phyloP scores from a whole-genome alignment of 352 stramenopile species.

The Phytophthora sp. region DNA sequence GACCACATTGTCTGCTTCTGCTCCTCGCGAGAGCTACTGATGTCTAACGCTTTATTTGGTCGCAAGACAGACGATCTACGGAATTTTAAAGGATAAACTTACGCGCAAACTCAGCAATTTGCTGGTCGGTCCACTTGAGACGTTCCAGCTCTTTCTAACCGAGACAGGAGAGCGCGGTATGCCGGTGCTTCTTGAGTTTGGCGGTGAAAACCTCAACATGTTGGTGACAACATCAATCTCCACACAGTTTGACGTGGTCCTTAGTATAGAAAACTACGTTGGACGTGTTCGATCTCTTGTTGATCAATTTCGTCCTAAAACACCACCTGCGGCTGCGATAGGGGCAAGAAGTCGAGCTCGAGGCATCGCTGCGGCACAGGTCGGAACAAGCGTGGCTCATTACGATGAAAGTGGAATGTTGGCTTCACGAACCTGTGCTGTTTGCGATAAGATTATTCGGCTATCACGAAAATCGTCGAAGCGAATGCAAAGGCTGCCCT shows the following conservation, averaged over 20 bases:
- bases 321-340: constrained; percentile 16
- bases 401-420: constrained; percentile 68
- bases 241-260: constrained; percentile 48
- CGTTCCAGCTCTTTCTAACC: constrained; percentile 47
- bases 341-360: background rate
- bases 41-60: background rate
- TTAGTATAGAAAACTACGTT: constrained; percentile 69
- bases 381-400: constrained; percentile 45
- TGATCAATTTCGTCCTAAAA: constrained; percentile 53
- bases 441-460: constrained; percentile 60
- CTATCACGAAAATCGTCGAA: constrained; percentile 28
- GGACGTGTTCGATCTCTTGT: constrained; percentile 39
- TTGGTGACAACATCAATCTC: constrained; percentile 59
- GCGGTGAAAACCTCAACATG: constrained; percentile 61
- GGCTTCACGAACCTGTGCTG: constrained; percentile 50
- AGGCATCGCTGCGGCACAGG: background rate
- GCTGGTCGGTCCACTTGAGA: constrained; percentile 53
- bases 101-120: constrained; percentile 56
- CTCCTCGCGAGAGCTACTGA: too few relatives aligned
- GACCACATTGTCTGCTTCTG: background rate
- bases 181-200: constrained; percentile 57
- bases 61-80: constrained; percentile 59
- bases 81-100: constrained; percentile 63
- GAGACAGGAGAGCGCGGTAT: constrained; percentile 54
- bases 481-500: constrained; percentile 17